These are phyloP conservation scores for Alternaria gaisen DNA, from an alignment of 2,329 filamentous ascomycete species.

Conservation along the genomic window DNA sequence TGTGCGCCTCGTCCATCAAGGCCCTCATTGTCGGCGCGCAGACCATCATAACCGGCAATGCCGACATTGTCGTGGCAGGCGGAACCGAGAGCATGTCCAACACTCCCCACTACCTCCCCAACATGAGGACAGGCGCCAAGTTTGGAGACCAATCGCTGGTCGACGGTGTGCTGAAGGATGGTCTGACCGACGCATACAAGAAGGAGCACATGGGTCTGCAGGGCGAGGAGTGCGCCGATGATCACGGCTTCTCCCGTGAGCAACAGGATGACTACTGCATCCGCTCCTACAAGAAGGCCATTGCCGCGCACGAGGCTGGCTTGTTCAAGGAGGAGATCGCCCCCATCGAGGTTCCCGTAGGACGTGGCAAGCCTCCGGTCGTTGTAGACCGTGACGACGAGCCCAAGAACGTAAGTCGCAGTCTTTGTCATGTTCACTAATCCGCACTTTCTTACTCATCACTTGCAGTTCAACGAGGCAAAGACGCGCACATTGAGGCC, in stretches of 20 bases:
- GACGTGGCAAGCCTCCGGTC: conserved; percentile 86
- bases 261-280: conserved; percentile 97
- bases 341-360: conserved; percentile 85
- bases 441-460: conserved; percentile 26
- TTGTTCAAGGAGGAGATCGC: conserved; percentile 87
- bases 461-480: conserved; percentile 59
- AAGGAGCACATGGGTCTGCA: conserved; percentile 96
- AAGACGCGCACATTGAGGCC: conserved; percentile 68
- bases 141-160: conserved; percentile 90
- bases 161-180: conserved; percentile 93
- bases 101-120: conserved; percentile 92
- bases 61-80: conserved; percentile 90
- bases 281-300: conserved; percentile 91
- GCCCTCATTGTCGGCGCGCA: conserved; percentile 93
- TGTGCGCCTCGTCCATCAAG: conserved; percentile 95
- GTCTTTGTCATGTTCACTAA: conserved; percentile 14
- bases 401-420: conserved; percentile 79
- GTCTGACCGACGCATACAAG: conserved; percentile 92
- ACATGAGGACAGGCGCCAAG: conserved; percentile 85
- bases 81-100: conserved; percentile 99
- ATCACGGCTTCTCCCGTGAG: conserved; percentile 82
- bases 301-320: conserved; percentile 82
- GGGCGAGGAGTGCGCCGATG: conserved; percentile 88
- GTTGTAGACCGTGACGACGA: conserved; percentile 89
- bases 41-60: conserved; percentile 96